phyloP scores from a whole-genome alignment of 139 green algal species.

The Parachlorella kessleri region DNA sequence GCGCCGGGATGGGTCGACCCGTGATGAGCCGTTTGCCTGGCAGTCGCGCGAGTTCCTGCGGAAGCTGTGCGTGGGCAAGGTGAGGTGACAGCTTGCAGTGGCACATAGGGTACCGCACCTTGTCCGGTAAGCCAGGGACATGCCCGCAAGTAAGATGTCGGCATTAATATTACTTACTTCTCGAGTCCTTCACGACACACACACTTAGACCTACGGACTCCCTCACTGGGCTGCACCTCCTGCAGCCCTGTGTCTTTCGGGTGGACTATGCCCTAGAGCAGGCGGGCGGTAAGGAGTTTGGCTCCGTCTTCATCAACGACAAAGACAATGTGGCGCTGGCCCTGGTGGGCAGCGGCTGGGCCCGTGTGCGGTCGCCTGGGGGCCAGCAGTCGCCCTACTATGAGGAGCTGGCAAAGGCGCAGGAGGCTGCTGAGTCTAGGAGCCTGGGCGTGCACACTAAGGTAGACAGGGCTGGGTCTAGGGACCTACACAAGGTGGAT shows the following conservation, averaged over 20 bases:
- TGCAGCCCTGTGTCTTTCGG: slow-evolving; percentile 82
- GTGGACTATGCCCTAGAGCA: slow-evolving; percentile 91
- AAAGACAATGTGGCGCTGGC: slow-evolving; percentile 81
- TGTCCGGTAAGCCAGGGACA: not conserved
- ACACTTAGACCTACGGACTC: not conserved
- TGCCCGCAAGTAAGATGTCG: not conserved
- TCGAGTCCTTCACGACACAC: not conserved
- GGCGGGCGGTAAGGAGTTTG: slow-evolving; percentile 89
- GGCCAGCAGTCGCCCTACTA: slow-evolving; percentile 78
- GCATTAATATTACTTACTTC: not conserved
- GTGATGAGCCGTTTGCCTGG: slow-evolving; percentile 96
- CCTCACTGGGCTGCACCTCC: not conserved
- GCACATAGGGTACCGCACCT: too few species aligned
- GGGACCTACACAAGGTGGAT: too few species aligned
- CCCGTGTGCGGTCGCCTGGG: slow-evolving; percentile 65
- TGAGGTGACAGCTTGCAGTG: slow-evolving; percentile 13
- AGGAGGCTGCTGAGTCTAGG: slow-evolving; percentile 71
- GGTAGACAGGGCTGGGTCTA: too few species aligned
- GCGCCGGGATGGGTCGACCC: slow-evolving; percentile 83
- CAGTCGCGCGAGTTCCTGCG: slow-evolving; percentile 90
- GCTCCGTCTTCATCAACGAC: slow-evolving; percentile 83
- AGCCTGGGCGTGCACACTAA: slow-evolving; percentile 86
- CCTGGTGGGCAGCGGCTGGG: slow-evolving; percentile 78
- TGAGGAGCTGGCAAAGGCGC: slow-evolving; percentile 75
- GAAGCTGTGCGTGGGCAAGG: slow-evolving; percentile 87